Percentiles rank a stretch among this genome's conserved stretches.
These are phyloP conservation scores for Lepiota venenata DNA, from an alignment of 768 basidiomycete species.

Conservation along the genomic window DNA sequence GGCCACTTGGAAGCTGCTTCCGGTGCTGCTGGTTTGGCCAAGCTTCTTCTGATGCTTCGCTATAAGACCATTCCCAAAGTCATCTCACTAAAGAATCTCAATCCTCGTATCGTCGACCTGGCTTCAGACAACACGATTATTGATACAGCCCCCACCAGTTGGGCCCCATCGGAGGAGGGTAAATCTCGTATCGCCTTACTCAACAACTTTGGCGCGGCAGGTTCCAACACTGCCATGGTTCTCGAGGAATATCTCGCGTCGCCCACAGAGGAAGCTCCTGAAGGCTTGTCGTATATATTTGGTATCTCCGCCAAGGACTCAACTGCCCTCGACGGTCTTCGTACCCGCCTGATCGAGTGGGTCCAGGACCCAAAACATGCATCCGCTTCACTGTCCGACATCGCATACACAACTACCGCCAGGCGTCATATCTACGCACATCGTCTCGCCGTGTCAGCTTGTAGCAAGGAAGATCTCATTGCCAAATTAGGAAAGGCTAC, in stretches of 20 bases:
- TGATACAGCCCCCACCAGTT: constrained; percentile 32
- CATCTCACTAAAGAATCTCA: constrained; percentile 54
- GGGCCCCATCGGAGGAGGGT: constrained; percentile 34
- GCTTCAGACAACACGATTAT: constrained; percentile 48
- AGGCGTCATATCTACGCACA: constrained; percentile 54
- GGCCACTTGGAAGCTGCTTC: constrained; percentile 78
- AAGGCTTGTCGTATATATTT: constrained; percentile 36
- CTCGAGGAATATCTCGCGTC: constrained; percentile 43
- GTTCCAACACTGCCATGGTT: constrained; percentile 62
- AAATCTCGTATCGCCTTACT: constrained; percentile 51
- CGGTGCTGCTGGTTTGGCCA: constrained; percentile 67
- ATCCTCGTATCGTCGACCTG: constrained; percentile 51
- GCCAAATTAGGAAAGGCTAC: constrained; percentile 35
- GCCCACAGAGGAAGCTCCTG: neutral
- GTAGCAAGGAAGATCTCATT: constrained; percentile 40
- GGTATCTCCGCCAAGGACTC: constrained; percentile 61
- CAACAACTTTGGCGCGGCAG: constrained; percentile 76
- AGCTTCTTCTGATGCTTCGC: constrained; percentile 65
- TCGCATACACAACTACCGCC: constrained; percentile 67
- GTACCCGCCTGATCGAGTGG: constrained; percentile 43
- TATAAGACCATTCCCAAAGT: constrained; percentile 54
- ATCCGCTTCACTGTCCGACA: constrained; percentile 31
- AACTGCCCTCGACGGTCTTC: constrained; percentile 42
- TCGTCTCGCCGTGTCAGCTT: constrained; percentile 48
- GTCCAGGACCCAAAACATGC: constrained; percentile 28